Conservation (phyloP, 495 filamentous ascomycete genomes). For the Lineolata rhizophorae region DNA sequence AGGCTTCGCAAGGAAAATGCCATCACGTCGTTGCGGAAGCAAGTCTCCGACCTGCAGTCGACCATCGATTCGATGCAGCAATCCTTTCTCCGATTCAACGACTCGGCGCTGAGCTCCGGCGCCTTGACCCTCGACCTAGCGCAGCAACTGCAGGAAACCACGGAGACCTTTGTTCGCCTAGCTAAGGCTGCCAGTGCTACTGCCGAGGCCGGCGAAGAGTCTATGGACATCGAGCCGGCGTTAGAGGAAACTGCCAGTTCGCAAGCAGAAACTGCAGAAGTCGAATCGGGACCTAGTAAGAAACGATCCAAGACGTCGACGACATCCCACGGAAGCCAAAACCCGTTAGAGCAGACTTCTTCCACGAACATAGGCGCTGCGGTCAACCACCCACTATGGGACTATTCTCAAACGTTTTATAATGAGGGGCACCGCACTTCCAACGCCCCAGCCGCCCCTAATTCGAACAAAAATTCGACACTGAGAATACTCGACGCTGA, state of each 20-base stretch:
- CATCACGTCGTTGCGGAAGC: conserved; percentile 46
- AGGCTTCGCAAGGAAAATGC: conserved; percentile 65
- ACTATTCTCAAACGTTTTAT: too few relatives aligned
- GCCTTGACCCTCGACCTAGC: conserved; percentile 19
- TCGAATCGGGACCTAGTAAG: conserved; percentile 3
- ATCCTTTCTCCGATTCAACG: conserved; percentile 46
- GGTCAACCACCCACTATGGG: too few relatives aligned
- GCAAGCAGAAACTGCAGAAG: conserved; percentile 1
- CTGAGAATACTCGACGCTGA: too few relatives aligned
- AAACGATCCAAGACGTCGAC: too few relatives aligned
- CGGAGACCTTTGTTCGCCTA: conserved; percentile 24
- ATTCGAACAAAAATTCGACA: too few relatives aligned
- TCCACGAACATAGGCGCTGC: too few relatives aligned
- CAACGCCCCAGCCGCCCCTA: too few relatives aligned
- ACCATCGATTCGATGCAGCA: conserved; percentile 55
- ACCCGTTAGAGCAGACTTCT: too few relatives aligned
- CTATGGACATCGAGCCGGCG: neutral
- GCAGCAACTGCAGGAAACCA: conserved; percentile 22
- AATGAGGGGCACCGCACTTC: too few relatives aligned
- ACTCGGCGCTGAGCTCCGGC: conserved; percentile 29
- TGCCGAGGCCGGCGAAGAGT: conserved; percentile 15
- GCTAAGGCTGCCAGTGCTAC: conserved; percentile 16
- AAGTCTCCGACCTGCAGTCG: conserved; percentile 39
- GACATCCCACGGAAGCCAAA: too few relatives aligned
- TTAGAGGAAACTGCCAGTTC: neutral